Conservation (phyloP, 208 protist genomes). For the Acanthamoeba polyphaga region DNA sequence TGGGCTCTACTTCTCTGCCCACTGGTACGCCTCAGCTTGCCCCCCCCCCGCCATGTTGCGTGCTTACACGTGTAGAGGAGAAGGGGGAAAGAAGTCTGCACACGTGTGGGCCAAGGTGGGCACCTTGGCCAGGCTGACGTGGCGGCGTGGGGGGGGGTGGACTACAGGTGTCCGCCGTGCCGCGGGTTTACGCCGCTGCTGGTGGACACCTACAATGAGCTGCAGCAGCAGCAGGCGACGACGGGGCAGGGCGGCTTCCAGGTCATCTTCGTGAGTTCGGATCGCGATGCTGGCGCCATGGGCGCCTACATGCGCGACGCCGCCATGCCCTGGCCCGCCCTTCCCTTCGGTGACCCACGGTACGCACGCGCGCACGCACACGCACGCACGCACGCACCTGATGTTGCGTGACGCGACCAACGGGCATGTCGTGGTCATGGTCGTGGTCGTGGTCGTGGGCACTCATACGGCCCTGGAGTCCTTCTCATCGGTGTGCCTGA, state of each 20-base stretch:
- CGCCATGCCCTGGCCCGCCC: constrained; percentile 65
- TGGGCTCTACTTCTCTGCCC: constrained; percentile 70
- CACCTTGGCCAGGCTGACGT: no score
- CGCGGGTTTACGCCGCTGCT: constrained; percentile 65
- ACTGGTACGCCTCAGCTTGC: constrained; percentile 19
- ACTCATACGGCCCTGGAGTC: no score
- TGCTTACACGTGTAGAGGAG: no score
- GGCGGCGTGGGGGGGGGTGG: neutral
- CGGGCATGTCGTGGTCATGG: no score
- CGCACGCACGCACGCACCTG: no score
- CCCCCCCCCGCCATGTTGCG: neutral
- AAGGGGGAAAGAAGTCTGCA: no score
- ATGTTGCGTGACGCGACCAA: neutral
- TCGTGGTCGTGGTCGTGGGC: no score
- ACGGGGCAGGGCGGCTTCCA: constrained; percentile 38
- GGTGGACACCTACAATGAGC: constrained; percentile 52
- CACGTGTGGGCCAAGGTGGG: no score
- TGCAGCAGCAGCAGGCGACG: neutral
- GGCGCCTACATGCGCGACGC: constrained; percentile 29
- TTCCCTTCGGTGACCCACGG: constrained; percentile 47
- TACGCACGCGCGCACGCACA: neutral
- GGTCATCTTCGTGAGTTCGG: constrained; percentile 60
- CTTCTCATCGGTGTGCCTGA: no score
- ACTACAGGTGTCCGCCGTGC: constrained; percentile 25
- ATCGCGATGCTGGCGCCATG: neutral